These are phyloP conservation scores for Crithidia bombi DNA, from an alignment of 208 protist species.

Conservation along the genomic window DNA sequence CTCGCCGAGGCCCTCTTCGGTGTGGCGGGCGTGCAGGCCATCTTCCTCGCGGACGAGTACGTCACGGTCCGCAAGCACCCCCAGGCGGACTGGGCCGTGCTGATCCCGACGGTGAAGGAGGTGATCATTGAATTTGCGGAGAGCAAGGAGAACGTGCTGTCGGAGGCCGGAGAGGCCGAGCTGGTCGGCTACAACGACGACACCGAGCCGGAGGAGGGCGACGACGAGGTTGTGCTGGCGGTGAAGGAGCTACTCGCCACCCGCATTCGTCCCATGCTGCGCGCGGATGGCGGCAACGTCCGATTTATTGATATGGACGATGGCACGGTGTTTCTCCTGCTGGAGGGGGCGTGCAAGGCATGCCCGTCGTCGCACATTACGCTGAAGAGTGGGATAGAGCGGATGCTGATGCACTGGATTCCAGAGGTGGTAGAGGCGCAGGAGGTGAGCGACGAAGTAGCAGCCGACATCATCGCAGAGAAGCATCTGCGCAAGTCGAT, in stretches of 20 bases:
- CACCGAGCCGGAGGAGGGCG: slow-evolving; percentile 85
- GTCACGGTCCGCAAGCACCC: slow-evolving; percentile 70
- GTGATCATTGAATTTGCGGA: slow-evolving; percentile 76
- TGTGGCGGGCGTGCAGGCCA: slow-evolving; percentile 63
- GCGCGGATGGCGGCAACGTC: slow-evolving; percentile 92
- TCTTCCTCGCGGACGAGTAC: slow-evolving; percentile 88
- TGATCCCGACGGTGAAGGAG: slow-evolving; percentile 66
- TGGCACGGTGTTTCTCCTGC: slow-evolving; percentile 85
- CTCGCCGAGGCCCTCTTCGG: slow-evolving; percentile 72
- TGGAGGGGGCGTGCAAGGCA: slow-evolving; percentile 89
- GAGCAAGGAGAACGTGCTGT: slow-evolving; percentile 71
- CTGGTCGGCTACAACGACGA: slow-evolving; percentile 83
- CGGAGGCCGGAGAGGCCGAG: slow-evolving; percentile 65
- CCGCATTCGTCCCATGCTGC: slow-evolving; percentile 89
- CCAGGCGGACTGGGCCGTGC: slow-evolving; percentile 55
- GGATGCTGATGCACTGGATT: slow-evolving; percentile 95
- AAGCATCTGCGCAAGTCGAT: slow-evolving; percentile 69
- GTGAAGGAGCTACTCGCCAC: slow-evolving; percentile 93
- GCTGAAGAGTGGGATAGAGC: slow-evolving; percentile 92
- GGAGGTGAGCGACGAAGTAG: slow-evolving; percentile 82
- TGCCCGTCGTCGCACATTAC: slow-evolving; percentile 91
- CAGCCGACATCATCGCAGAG: slow-evolving; percentile 73
- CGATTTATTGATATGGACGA: slow-evolving; percentile 93
- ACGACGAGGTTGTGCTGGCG: slow-evolving; percentile 91
- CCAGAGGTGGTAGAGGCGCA: slow-evolving; percentile 92